Evolutionary conservation across 805 yeast species (phyloP).

Genomic region (Ogataea wickerhamii): DNA sequence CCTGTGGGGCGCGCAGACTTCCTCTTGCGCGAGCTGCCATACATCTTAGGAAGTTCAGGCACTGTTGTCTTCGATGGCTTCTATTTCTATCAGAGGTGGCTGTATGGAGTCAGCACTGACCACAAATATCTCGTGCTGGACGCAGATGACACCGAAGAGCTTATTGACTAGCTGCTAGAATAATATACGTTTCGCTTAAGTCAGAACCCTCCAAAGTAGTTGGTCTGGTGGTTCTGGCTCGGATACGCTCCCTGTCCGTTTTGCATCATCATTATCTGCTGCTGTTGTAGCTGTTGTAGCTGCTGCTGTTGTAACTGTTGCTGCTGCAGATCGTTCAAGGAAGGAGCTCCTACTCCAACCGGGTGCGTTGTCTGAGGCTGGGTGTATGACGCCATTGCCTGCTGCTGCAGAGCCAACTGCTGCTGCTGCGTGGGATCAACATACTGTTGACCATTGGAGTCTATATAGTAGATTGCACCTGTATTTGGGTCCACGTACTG

Average conservation of each 20-base stretch:
- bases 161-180: too few relatives aligned
- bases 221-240: slow-evolving; percentile 8
- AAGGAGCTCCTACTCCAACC: slow-evolving; percentile 5
- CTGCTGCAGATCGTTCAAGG: slow-evolving; percentile 15
- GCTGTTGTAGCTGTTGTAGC: slow-evolving; percentile 15
- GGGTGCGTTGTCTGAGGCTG: slow-evolving; percentile 26
- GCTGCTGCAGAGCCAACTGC: slow-evolving; percentile 23
- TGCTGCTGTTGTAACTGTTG: slow-evolving; percentile 20
- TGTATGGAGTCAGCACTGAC: slow-evolving; percentile 22
- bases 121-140: slow-evolving; percentile 17
- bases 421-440: slow-evolving; percentile 45
- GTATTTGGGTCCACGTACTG: slow-evolving; percentile 73
- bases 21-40: slow-evolving; percentile 70
- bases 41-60: slow-evolving; percentile 80
- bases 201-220: slow-evolving; percentile 23
- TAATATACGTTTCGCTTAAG: too few relatives aligned
- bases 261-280: slow-evolving; percentile 12
- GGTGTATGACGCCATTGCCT: too few relatives aligned
- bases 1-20: slow-evolving; percentile 42
- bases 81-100: slow-evolving; percentile 60
- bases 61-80: slow-evolving; percentile 73
- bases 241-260: slow-evolving; percentile 2
- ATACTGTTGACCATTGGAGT: slow-evolving; percentile 64
- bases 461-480: slow-evolving; percentile 64
- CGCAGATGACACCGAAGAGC: slow-evolving; percentile 1